Base-by-base conservation (phyloP, 768 basidiomycete genomes). In the Amyloporia xantha region DNA sequence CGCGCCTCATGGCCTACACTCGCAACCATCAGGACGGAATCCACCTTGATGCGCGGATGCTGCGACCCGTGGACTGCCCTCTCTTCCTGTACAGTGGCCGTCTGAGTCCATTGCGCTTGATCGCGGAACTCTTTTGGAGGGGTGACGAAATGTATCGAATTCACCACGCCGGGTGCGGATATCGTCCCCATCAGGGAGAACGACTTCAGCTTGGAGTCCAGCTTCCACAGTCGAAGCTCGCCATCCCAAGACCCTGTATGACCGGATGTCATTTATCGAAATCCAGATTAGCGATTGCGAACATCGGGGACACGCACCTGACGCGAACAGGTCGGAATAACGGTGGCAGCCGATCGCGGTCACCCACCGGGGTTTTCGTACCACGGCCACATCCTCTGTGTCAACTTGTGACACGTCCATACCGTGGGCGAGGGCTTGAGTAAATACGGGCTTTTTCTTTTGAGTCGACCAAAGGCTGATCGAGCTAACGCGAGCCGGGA, bases 401-500 rank as follows among this genome's bases (percentile, higher is more conserved):
- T 86, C 78, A 1, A 86, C 87, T 12, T 74, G 66, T 5, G 73
- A 70, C 63, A 86, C 80, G 55, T 87, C 76, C 38, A 93, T 67
- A 4, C 96, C 96, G 63, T 99, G 96, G 3, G 91, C 89, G 39
- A 97, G 69, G 5, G 85, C 74, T 50, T 86, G 80, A 0, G 85
- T 90, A 66, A 89, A 96, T 38, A 95, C 70, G 0, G 96, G 91
- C 67, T 98, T 98, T 73, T 98, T 97, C 75, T 92, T 95, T 52
- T 78, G 77, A 9, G 81, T 96, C 25, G 76, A 80, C 93, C 95
- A 99, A 3, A 99, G 75, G 52, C 79, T 88, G 61, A 99, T 83
- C n/a, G 93, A 86, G 0, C 94, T 93, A 51, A 52, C n/a, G n/a
- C n/a, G n/a, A n/a, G n/a, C n/a, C n/a, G n/a, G n/a, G n/a, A n/a